Base-by-base conservation (phyloP, 805 yeast species). In the Ogataea paraovalis region DNA sequence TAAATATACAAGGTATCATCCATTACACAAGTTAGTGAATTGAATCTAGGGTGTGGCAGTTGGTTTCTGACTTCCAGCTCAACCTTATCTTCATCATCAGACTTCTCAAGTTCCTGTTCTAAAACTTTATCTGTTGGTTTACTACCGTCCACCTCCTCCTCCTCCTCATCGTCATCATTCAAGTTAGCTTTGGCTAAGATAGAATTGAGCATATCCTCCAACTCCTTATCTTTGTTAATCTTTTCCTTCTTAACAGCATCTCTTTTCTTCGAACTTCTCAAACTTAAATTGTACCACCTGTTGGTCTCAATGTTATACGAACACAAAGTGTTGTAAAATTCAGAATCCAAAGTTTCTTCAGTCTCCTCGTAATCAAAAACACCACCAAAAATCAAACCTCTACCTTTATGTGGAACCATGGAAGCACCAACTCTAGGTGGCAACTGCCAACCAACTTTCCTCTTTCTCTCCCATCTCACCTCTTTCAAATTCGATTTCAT, bases 311-410 rank as follows among this genome's bases (percentile, higher is more conserved):
- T 73, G 53, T 90, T 96, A 64, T 87, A 92, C 1, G 95, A 84
- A 58, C 80, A 81, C 43, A 92, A 66, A 50, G 83, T 82, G 64
- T 91, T 90, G 69, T 78, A 92, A 64, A 91, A 92, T 42, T 79
- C 80, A 1, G 96, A 88, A 41, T 86, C 92, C 51, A 92, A 69
- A 45, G 86, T 79, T 67, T 94, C 98, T 65, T 92, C 98, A 13
- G 96, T 92, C 67, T 92, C 99, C 57, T 91, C 96, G 51, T 78
- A 87, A 66, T 92, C 98, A 59, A 79, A 91, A 13, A 94, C 99
- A 58, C 98, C 98, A 34, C 98, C 98, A 70, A 92, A 94, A 61
- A 91, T 59, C 9, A 92, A 76, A 48, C 97, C 97, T 70, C 97
- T 81, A 49, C 95, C 95, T 58, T 87, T 86, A 67, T 92, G 98